phyloP scores from a whole-genome alignment of 768 basidiomycete genomes.

The Phanerochaete sordida region DNA sequence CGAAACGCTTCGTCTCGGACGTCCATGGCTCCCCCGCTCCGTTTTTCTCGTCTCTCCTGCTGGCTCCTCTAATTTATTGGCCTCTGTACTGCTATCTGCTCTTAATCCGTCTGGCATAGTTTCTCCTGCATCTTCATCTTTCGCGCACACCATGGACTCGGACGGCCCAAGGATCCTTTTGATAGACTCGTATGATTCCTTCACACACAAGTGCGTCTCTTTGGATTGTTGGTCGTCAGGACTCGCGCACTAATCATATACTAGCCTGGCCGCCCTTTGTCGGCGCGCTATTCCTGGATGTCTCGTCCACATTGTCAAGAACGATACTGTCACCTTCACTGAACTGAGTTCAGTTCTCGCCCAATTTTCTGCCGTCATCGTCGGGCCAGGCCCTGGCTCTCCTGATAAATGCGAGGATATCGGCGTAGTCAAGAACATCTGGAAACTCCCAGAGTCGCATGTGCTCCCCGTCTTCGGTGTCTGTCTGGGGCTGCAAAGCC shows the following conservation, averaged over 20 bases:
- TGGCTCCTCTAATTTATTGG: conserved; percentile 1
- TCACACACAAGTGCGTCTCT: conserved; percentile 74
- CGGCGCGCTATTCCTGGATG: conserved; percentile 59
- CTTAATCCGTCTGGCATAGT: conserved; percentile 1
- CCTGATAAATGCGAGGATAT: conserved; percentile 60
- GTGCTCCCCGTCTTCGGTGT: conserved; percentile 78
- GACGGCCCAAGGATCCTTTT: conserved; percentile 54
- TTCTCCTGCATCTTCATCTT: not conserved
- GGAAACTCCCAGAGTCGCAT: conserved; percentile 52
- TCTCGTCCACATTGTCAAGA: conserved; percentile 67
- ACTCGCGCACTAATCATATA: not conserved
- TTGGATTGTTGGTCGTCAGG: not conserved
- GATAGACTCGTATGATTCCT: conserved; percentile 84
- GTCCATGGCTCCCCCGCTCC: not conserved
- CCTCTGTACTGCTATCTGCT: not conserved
- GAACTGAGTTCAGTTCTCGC: conserved; percentile 50
- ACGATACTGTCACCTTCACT: conserved; percentile 53
- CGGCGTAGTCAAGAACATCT: conserved; percentile 67
- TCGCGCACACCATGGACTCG: conserved; percentile 22
- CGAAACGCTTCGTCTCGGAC: not conserved
- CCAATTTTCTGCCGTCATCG: conserved; percentile 64
- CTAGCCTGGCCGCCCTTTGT: conserved; percentile 71
- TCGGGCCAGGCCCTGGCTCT: conserved; percentile 82
- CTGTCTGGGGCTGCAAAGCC: conserved; percentile 78
- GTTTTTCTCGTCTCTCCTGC: not conserved